Percentiles rank a stretch among this genome's conserved stretches.
Evolutionary conservation across 2,329 filamentous ascomycete species (phyloP).

Genomic region (Raffaelea ambrosiae): DNA sequence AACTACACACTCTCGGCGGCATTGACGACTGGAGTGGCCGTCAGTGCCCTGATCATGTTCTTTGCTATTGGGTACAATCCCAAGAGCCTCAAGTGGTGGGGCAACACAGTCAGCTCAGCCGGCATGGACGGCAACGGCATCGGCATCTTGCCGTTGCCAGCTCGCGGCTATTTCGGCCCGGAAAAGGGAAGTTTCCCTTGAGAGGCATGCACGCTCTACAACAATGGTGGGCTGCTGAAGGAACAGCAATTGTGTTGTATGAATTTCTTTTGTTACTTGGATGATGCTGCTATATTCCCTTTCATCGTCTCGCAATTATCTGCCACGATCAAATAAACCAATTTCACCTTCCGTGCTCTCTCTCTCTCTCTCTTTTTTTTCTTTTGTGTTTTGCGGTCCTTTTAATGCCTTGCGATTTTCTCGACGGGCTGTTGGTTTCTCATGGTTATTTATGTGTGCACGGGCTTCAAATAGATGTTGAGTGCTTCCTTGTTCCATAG

Average conservation of each 20-base stretch:
- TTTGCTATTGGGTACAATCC: constrained; percentile 32
- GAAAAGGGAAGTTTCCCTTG: constrained; percentile 9
- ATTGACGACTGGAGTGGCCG: constrained; percentile 31
- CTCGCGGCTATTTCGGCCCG: constrained; percentile 24
- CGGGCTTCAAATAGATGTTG: constrained; percentile 11
- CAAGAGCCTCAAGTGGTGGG: constrained; percentile 32
- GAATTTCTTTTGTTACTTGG: too few species aligned
- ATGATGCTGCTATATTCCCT: too few species aligned
- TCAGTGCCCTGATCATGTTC: constrained; percentile 33
- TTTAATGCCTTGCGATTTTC: too few species aligned
- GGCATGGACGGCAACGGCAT: constrained; percentile 21
- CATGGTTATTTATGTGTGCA: background rate
- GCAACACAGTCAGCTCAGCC: constrained; percentile 31
- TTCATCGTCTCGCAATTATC: too few species aligned
- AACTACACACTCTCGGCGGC: constrained; percentile 36
- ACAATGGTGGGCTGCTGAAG: constrained; percentile 32
- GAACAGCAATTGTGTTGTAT: constrained; percentile 56
- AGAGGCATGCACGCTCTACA: background rate
- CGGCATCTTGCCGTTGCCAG: constrained; percentile 20
- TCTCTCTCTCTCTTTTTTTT: constrained; percentile 45
- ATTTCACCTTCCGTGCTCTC: too few species aligned
- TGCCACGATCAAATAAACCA: too few species aligned
- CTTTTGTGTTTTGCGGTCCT: too few species aligned
- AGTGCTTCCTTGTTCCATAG: constrained; percentile 23
- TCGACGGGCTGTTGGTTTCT: too few species aligned